These are phyloP conservation scores for Tricholoma terreum DNA, from an alignment of 768 basidiomycete species.

Conservation along the genomic window DNA sequence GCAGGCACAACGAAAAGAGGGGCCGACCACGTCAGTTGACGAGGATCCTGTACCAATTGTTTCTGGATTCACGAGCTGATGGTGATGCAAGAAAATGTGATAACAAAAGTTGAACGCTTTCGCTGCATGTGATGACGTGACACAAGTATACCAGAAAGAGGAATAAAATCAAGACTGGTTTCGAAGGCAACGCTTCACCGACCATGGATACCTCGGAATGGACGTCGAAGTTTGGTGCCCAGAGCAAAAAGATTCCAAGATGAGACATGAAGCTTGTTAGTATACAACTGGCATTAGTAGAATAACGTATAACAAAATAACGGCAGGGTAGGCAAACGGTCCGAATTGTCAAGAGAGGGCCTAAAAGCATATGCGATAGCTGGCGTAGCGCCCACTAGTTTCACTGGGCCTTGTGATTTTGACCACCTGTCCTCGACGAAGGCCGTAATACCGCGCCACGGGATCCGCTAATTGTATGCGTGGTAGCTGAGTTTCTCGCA, in stretches of 20 bases:
- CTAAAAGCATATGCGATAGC: conserved; percentile 89
- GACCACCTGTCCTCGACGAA: conserved; percentile 93
- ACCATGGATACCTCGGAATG: conserved; percentile 25
- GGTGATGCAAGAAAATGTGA: not conserved
- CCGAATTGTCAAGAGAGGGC: not conserved
- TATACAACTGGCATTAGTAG: conserved; percentile 25
- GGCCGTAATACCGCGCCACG: conserved; percentile 97
- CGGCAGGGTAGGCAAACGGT: not conserved
- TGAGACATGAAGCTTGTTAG: conserved; percentile 16
- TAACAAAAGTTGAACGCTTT: not conserved
- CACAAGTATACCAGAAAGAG: not conserved
- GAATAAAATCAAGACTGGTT: not conserved
- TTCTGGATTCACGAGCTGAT: not conserved
- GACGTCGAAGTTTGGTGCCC: conserved; percentile 1
- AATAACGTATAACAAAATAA: conserved; percentile 19
- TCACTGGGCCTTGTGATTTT: conserved; percentile 97
- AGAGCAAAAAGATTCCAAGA: conserved; percentile 8
- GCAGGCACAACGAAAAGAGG: not conserved
- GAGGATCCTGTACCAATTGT: not conserved
- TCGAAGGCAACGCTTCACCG: not conserved
- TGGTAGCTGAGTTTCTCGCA: conserved; percentile 97
- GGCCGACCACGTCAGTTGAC: not conserved
- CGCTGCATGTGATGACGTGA: no score
- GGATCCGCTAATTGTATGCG: conserved; percentile 96
- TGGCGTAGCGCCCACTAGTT: conserved; percentile 91